Evolutionary conservation across 2,329 filamentous ascomycete species (phyloP).

Genomic region (Xylaria sp.): DNA sequence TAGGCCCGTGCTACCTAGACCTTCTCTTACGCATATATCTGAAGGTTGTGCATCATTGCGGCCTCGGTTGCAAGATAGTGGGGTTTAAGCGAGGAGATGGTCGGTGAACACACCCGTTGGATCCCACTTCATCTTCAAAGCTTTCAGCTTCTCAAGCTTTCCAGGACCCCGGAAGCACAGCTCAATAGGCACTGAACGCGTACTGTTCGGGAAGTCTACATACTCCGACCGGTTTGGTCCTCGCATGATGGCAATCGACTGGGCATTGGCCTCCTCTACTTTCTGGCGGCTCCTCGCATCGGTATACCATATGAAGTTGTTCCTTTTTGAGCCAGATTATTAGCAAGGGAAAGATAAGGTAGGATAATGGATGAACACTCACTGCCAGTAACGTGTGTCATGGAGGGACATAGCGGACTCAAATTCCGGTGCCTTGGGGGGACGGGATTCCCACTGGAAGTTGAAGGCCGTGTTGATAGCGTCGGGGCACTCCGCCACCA

Average conservation of each 20-base stretch:
- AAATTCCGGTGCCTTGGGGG: conserved; percentile 13
- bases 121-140: conserved; percentile 34
- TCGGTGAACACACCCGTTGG: conserved; percentile 28
- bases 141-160: conserved; percentile 26
- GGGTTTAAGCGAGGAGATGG: no score
- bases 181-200: conserved; percentile 21
- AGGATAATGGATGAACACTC: not conserved
- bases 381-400: conserved; percentile 27
- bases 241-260: conserved; percentile 16
- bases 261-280: conserved; percentile 20
- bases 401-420: conserved; percentile 25
- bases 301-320: conserved; percentile 28
- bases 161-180: conserved; percentile 19
- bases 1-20: no score
- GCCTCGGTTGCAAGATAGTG: no score
- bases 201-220: conserved; percentile 21
- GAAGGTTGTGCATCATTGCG: no score
- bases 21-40: no score
- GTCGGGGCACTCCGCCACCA: conserved; percentile 22
- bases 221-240: conserved; percentile 13
- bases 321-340: conserved; percentile 8
- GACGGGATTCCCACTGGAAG: conserved; percentile 26
- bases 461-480: conserved; percentile 28
- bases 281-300: conserved; percentile 15
- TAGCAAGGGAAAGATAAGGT: not conserved